phyloP scores from a whole-genome alignment of 1,284 basidiomycete species.

The Macrocybe sp. region DNA sequence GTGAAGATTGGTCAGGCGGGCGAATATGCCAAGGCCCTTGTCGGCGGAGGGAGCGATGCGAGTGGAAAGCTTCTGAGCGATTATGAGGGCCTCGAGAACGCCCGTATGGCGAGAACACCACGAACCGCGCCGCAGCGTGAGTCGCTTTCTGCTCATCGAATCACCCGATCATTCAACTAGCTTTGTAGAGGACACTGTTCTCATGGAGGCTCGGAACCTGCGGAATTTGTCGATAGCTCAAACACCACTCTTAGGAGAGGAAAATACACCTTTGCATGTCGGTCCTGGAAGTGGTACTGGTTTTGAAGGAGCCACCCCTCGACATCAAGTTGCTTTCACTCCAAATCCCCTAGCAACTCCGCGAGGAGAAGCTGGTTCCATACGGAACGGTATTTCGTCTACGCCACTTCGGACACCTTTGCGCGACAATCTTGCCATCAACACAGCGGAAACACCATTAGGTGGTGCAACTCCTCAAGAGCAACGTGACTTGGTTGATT shows the following conservation, averaged over 20 bases:
- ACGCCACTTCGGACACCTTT: conserved; percentile 90
- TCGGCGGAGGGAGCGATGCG: conserved; percentile 77
- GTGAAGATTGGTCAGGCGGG: conserved; percentile 97
- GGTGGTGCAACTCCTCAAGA: conserved; percentile 73
- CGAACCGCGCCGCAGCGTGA: conserved; percentile 87
- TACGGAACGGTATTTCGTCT: conserved; percentile 32
- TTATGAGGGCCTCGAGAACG: conserved; percentile 86
- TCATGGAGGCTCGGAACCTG: conserved; percentile 93
- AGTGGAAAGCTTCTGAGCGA: conserved; percentile 86
- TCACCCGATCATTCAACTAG: conserved; percentile 7
- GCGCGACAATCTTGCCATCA: conserved; percentile 89
- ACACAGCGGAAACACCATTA: conserved; percentile 57
- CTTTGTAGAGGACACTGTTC: conserved; percentile 78
- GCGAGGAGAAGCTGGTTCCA: conserved; percentile 33
- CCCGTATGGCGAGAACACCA: conserved; percentile 89
- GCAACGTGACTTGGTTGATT: conserved; percentile 56
- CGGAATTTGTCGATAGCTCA: conserved; percentile 90
- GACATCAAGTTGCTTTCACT: conserved; percentile 84
- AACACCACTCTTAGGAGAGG: conserved; percentile 94
- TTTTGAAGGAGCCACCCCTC: conserved; percentile 88
- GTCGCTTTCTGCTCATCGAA: conserved; percentile 25
- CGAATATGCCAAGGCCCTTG: conserved; percentile 83
- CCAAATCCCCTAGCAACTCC: conserved; percentile 96
- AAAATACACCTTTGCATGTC: conserved; percentile 90
- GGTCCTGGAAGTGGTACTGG: conserved; percentile 74